Base-by-base conservation (phyloP, 139 green algal species). In the Chlorella sp. region DNA sequence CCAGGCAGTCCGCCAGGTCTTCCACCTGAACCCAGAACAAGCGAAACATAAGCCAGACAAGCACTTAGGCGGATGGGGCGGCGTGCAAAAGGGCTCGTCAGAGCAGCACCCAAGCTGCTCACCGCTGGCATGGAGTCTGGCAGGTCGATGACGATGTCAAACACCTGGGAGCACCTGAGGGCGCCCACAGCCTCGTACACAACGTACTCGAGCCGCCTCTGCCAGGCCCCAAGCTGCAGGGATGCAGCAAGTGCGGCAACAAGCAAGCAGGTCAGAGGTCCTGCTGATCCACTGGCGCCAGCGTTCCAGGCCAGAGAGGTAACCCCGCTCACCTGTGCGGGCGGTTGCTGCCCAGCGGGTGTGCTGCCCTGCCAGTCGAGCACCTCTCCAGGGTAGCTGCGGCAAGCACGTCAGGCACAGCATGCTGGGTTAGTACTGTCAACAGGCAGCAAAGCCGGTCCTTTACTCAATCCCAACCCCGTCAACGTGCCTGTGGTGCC, bases 141-240 rank as follows among this genome's bases (percentile, higher is more conserved):
- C 63, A 87, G 93, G 55, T 96, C 92, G 31, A 93, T 84, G 50
- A 97, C 89, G 33, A 97, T 92, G 76, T 97, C 92, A 80, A 98
- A 98, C 80, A 98, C 85, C 67, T 93, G 73, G 17, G 61, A 5
- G 24, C 89, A 91, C 14, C 88, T 85, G 60, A 93, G 36, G 32
- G 35, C 42, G 0, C 90, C 87, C 30, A 97, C 79, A 23, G 72
- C 82, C 69, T 97, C 88, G 30, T 91, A 91, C 30, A 92, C 79
- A 30, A 88, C 79, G 77, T 90, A 92, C 27, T 77, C 69, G 51
- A 97, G 82, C 3, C 85, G 78, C 31, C 82, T 72, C 36, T 76
- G 70, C 91, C 90, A 95, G 70, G 87, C 75, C 27, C 75, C 80
- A n/a, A 5, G 36, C 42, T 55, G 42, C 17, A 17, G 10, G 42